phyloP scores from a whole-genome alignment of 192 early-diverging fungal species.

The Coemansia sp. region DNA sequence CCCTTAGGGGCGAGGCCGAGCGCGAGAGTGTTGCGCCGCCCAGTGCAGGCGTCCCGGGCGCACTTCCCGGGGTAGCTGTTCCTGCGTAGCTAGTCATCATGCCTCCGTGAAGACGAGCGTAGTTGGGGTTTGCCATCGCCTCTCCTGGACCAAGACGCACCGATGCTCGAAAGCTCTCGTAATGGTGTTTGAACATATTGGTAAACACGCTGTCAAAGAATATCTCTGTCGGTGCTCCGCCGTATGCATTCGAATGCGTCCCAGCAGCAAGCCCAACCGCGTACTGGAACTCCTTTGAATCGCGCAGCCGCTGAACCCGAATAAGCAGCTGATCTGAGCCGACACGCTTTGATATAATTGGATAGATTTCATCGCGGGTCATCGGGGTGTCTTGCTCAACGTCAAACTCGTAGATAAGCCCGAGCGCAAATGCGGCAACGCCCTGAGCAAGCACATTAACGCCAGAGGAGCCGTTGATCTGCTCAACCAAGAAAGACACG shows the following conservation, averaged over 20 bases:
- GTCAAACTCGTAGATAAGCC: slow-evolving; percentile 88
- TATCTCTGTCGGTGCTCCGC: slow-evolving; percentile 65
- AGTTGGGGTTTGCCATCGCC: slow-evolving; percentile 36
- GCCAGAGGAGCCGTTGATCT: slow-evolving; percentile 85
- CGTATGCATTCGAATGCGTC: slow-evolving; percentile 65
- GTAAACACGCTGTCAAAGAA: slow-evolving; percentile 85
- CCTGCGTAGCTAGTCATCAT: slow-evolving; percentile 37
- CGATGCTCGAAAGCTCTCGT: slow-evolving; percentile 61
- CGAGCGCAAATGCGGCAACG: slow-evolving; percentile 82
- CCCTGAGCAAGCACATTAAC: slow-evolving; percentile 89
- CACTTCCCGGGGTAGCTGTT: slow-evolving; percentile 21
- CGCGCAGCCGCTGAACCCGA: slow-evolving; percentile 81
- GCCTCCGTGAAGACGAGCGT: slow-evolving; percentile 37
- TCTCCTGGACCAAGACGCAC: slow-evolving; percentile 34
- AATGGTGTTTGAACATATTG: slow-evolving; percentile 80
- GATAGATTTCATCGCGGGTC: slow-evolving; percentile 68
- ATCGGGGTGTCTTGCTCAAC: slow-evolving; percentile 78
- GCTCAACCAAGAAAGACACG: slow-evolving; percentile 89
- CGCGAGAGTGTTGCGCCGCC: slow-evolving; percentile 24
- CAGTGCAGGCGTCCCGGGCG: slow-evolving; percentile 35
- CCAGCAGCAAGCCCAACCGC: slow-evolving; percentile 65
- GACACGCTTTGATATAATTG: slow-evolving; percentile 83
- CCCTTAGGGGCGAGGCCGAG: slow-evolving; percentile 26
- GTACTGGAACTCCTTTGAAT: slow-evolving; percentile 79
- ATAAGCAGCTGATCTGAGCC: slow-evolving; percentile 85